A percentile compares a stretch with the other conserved stretches of the same genome.
Conservation (phyloP, 345 rosid genomes). For the Rhizophora apiculata region DNA sequence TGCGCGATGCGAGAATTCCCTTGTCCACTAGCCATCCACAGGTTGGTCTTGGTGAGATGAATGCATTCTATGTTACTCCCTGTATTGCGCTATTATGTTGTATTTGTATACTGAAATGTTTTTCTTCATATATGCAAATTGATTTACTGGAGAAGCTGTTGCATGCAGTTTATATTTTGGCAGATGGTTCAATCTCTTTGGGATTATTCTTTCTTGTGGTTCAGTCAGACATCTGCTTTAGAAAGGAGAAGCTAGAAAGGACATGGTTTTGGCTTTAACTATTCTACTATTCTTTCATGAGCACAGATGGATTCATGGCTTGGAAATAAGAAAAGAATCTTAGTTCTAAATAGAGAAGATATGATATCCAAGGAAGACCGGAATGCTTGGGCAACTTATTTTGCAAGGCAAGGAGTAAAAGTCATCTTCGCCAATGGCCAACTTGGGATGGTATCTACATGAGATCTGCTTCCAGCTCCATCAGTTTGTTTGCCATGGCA, state of each 20-base stretch:
- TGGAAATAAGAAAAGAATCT: conserved; percentile 80
- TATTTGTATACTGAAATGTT: neutral
- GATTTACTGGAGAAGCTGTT: neutral
- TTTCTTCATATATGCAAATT: neutral
- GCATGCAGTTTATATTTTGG: neutral
- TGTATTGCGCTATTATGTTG: neutral
- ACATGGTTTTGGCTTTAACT: neutral
- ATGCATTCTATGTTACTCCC: neutral
- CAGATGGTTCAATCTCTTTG: neutral
- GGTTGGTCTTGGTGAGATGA: conserved; percentile 34
- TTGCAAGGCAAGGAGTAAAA: conserved; percentile 68
- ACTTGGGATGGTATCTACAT: conserved; percentile 62
- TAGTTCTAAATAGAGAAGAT: conserved; percentile 91
- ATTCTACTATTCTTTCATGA: neutral
- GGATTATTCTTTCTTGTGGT: conserved; percentile 1
- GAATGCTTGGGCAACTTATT: conserved; percentile 93
- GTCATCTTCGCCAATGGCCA: conserved; percentile 77
- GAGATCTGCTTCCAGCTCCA: neutral
- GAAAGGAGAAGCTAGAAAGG: neutral
- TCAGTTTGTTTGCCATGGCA: neutral
- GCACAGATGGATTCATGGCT: conserved; percentile 91
- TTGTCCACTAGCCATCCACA: conserved; percentile 81
- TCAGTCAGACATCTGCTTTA: neutral
- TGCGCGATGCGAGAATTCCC: conserved; percentile 90
- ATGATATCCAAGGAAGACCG: conserved; percentile 83